A percentile compares a stretch with the other conserved stretches of the same genome.
Evolutionary conservation across 2,329 filamentous ascomycete genomes (phyloP).

Genomic region (Xylaria sp.): DNA sequence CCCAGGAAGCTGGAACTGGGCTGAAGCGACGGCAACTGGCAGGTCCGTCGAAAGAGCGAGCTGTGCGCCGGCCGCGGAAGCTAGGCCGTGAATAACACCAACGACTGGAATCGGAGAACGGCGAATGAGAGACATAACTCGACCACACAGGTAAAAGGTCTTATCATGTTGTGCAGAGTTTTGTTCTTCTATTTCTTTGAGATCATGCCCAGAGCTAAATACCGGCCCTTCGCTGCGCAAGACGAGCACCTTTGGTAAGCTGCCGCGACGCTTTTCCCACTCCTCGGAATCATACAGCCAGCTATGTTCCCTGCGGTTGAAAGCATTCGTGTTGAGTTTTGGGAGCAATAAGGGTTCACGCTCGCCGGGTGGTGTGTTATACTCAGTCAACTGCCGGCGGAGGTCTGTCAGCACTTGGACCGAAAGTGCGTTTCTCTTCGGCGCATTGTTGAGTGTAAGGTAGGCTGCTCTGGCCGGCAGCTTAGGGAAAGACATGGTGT

Average conservation of each 20-base stretch:
- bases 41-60: slow-evolving; percentile 49
- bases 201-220: slow-evolving; percentile 50
- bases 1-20: slow-evolving; percentile 46
- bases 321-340: slow-evolving; percentile 38
- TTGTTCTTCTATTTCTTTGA: slow-evolving; percentile 42
- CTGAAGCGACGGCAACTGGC: slow-evolving; percentile 40
- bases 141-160: slow-evolving; percentile 44
- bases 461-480: slow-evolving; percentile 45
- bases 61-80: slow-evolving; percentile 49
- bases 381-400: slow-evolving; percentile 40
- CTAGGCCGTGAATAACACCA: slow-evolving; percentile 47
- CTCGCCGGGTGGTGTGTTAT: slow-evolving; percentile 41
- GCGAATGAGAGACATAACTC: slow-evolving; percentile 49
- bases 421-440: slow-evolving; percentile 44
- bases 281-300: slow-evolving; percentile 46
- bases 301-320: not conserved
- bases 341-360: slow-evolving; percentile 44
- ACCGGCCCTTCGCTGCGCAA: slow-evolving; percentile 46
- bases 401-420: slow-evolving; percentile 41
- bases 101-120: slow-evolving; percentile 48
- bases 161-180: slow-evolving; percentile 11
- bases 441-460: slow-evolving; percentile 42
- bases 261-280: slow-evolving; percentile 41
- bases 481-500: slow-evolving; percentile 34
- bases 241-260: slow-evolving; percentile 48